phyloP scores from a whole-genome alignment of 2,329 filamentous ascomycete genomes.

The Aspergillus phoenicis region DNA sequence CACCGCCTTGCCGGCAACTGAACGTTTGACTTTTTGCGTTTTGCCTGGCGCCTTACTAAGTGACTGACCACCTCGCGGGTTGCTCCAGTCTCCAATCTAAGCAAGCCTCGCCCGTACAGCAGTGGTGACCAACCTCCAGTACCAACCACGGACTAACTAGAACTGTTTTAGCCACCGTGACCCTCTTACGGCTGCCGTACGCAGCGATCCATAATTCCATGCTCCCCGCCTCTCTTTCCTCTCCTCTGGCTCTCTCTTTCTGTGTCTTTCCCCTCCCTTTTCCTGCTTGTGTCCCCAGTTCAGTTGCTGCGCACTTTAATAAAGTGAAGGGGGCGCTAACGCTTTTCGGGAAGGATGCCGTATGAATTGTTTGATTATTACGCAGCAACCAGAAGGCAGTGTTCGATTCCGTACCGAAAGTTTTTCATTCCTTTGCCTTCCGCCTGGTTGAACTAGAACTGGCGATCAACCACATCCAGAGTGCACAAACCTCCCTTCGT shows the following conservation, averaged over 20 bases:
- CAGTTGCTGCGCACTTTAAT: background rate
- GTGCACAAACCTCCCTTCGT: constrained; percentile 29
- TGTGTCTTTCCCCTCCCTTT: background rate
- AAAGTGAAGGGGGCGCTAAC: constrained; percentile 1
- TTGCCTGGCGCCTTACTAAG: constrained; percentile 1
- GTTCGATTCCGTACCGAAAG: constrained; percentile 20
- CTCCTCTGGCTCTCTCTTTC: background rate
- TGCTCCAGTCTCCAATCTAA: background rate
- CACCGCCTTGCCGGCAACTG: constrained; percentile 8
- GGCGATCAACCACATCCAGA: constrained; percentile 33
- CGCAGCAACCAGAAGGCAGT: constrained; percentile 1
- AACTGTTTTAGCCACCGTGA: constrained; percentile 1
- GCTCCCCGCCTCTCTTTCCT: background rate
- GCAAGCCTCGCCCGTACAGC: background rate
- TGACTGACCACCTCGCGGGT: background rate
- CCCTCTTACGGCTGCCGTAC: constrained; percentile 6
- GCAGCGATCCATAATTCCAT: constrained; percentile 13
- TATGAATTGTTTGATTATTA: constrained; percentile 19
- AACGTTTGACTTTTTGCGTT: constrained; percentile 7
- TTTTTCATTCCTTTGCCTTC: constrained; percentile 33
- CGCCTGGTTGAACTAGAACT: constrained; percentile 26
- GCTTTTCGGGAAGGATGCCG: constrained; percentile 7
- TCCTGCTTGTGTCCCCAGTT: background rate
- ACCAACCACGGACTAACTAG: constrained; percentile 5
- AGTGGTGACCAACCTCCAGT: background rate